Evolutionary conservation across 2,329 filamentous ascomycete species (phyloP).

Genomic region (Aureobasidium lini): DNA sequence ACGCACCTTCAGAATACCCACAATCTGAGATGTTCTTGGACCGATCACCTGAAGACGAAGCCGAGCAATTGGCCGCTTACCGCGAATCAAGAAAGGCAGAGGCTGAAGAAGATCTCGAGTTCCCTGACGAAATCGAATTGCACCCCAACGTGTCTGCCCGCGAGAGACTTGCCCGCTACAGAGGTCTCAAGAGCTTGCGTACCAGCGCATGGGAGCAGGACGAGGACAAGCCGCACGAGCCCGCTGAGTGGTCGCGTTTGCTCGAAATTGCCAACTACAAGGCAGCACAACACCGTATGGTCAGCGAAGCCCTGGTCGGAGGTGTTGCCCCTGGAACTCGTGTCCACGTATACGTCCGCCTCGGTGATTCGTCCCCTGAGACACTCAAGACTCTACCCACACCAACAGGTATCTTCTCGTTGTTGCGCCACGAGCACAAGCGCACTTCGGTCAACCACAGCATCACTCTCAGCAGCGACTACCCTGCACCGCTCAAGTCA

Average conservation of each 20-base stretch:
- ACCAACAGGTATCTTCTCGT: constrained; percentile 72
- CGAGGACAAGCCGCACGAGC: constrained; percentile 80
- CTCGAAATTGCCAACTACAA: constrained; percentile 87
- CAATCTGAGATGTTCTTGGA: constrained; percentile 89
- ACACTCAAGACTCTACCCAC: constrained; percentile 47
- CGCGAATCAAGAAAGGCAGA: constrained; percentile 70
- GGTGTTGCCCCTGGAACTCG: constrained; percentile 78
- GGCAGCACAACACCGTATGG: constrained; percentile 65
- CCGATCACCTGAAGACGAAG: constrained; percentile 72
- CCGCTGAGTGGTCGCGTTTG: constrained; percentile 79
- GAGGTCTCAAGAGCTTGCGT: constrained; percentile 84
- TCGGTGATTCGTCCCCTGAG: constrained; percentile 35
- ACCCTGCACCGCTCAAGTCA: constrained; percentile 69
- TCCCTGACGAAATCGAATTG: constrained; percentile 94
- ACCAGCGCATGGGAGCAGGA: constrained; percentile 83
- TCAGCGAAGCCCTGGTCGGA: constrained; percentile 79
- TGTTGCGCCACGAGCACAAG: constrained; percentile 93
- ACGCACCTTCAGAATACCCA: constrained; percentile 74
- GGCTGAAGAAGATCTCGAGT: constrained; percentile 83
- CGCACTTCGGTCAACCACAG: constrained; percentile 83
- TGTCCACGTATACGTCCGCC: constrained; percentile 68
- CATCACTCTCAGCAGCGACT: constrained; percentile 74
- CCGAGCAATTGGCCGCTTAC: constrained; percentile 73
- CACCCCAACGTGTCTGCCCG: constrained; percentile 78
- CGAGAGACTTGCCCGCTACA: constrained; percentile 77